These are phyloP conservation scores for Vanderwaltozyma tropicalis DNA, from an alignment of 805 yeast genomes.

Conservation along the genomic window DNA sequence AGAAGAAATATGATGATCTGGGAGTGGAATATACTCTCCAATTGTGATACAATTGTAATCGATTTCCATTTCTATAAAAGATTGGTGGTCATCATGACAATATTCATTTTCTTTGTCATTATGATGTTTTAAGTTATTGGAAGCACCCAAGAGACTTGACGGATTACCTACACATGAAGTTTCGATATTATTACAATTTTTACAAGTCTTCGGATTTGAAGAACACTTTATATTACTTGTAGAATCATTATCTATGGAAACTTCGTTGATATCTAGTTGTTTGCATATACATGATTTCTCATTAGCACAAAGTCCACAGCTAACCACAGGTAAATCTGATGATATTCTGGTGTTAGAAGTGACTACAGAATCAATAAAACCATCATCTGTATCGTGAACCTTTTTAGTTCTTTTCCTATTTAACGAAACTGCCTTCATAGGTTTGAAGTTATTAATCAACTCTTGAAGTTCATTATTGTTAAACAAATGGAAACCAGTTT, in stretches of 20 bases:
- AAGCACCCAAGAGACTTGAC: neutral
- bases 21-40: neutral
- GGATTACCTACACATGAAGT: conserved; percentile 17
- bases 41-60: neutral
- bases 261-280: conserved; percentile 40
- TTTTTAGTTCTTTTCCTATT: conserved; percentile 6
- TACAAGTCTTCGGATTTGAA: conserved; percentile 44
- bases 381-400: conserved; percentile 12
- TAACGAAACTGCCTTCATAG: conserved; percentile 40
- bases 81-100: neutral
- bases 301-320: conserved; percentile 88
- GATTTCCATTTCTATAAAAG: too few species aligned
- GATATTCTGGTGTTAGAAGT: conserved; percentile 5
- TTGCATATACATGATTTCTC: conserved; percentile 88
- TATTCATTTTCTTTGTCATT: too few species aligned
- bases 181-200: conserved; percentile 34
- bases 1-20: too few species aligned
- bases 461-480: neutral
- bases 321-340: conserved; percentile 1
- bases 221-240: conserved; percentile 23
- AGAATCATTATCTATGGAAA: neutral
- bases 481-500: conserved; percentile 22
- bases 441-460: conserved; percentile 24
- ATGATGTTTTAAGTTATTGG: too few species aligned
- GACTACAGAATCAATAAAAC: too few species aligned